These are phyloP conservation scores for Hordeum pubiflorum DNA, from an alignment of 202 grass and related monocot genomes.

Conservation along the genomic window DNA sequence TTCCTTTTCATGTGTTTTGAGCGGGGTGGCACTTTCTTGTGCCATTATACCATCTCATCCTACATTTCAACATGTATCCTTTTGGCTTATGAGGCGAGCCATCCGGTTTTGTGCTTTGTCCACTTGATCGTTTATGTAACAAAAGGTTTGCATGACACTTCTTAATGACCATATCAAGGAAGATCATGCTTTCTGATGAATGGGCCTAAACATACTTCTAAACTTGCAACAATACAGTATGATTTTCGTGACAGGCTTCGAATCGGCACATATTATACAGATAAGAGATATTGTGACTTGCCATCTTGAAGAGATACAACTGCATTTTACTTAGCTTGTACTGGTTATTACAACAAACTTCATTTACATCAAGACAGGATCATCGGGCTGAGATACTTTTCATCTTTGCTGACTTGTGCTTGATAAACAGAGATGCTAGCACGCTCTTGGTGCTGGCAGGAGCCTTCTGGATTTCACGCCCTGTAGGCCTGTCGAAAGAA, in stretches of 20 bases:
- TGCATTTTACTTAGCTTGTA: slow-evolving; percentile 1
- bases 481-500: slow-evolving; percentile 53
- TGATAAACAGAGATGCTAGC: slow-evolving; percentile 70
- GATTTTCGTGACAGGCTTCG: background rate
- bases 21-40: background rate
- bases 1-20: background rate
- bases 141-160: background rate
- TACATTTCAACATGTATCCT: background rate
- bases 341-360: background rate
- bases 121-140: slow-evolving; percentile 7
- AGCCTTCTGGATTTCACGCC: slow-evolving; percentile 52
- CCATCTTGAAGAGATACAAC: background rate
- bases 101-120: background rate
- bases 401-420: slow-evolving; percentile 51
- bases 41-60: background rate
- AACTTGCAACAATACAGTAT: background rate
- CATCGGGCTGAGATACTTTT: slow-evolving; percentile 51
- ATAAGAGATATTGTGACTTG: background rate
- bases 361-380: slow-evolving; percentile 14
- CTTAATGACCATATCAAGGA: background rate
- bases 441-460: slow-evolving; percentile 63
- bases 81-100: background rate
- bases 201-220: background rate
- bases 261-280: background rate
- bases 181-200: background rate